Percentiles rank a stretch among this genome's conserved stretches.
These are phyloP conservation scores for Adiantum capillusveneris DNA, from an alignment of 75 land plant species.

Conservation along the genomic window DNA sequence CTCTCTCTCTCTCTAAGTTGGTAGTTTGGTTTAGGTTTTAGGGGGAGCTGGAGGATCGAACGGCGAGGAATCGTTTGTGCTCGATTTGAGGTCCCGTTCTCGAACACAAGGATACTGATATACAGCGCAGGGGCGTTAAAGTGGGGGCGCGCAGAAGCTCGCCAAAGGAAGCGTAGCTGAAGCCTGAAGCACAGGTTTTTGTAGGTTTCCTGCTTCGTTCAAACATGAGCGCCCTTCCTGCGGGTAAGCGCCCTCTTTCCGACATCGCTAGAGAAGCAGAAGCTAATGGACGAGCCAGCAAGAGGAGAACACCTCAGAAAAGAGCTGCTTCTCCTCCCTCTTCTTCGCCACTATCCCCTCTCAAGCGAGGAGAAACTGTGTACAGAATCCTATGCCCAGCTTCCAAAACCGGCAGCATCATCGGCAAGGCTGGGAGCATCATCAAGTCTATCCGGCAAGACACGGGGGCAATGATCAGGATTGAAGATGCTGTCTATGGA, in stretches of 20 bases:
- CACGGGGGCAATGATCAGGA: conserved; percentile 65
- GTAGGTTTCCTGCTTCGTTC: too few relatives aligned
- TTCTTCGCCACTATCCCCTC: background rate
- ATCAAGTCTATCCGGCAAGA: conserved; percentile 53
- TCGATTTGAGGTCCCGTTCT: too few relatives aligned
- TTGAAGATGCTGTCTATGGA: conserved; percentile 67
- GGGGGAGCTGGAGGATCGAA: too few relatives aligned
- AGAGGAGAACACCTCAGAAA: background rate
- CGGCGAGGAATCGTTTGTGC: too few relatives aligned
- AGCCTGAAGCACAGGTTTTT: too few relatives aligned
- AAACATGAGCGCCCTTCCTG: background rate
- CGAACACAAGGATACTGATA: too few relatives aligned
- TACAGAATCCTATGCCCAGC: conserved; percentile 66
- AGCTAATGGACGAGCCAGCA: background rate
- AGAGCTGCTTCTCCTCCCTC: background rate
- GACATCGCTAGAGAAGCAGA: background rate
- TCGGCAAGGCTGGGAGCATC: conserved; percentile 70
- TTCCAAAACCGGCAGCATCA: conserved; percentile 53
- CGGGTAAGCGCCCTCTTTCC: conserved; percentile 3
- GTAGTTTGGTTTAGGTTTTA: too few relatives aligned
- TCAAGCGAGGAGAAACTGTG: conserved; percentile 15
- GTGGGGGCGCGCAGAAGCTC: too few relatives aligned
- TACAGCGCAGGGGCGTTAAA: too few relatives aligned
- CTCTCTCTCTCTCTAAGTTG: too few relatives aligned
- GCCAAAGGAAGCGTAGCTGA: too few relatives aligned